These are phyloP conservation scores for Cryptococcus floricola DNA, from an alignment of 1,284 basidiomycete genomes.

Conservation along the genomic window DNA sequence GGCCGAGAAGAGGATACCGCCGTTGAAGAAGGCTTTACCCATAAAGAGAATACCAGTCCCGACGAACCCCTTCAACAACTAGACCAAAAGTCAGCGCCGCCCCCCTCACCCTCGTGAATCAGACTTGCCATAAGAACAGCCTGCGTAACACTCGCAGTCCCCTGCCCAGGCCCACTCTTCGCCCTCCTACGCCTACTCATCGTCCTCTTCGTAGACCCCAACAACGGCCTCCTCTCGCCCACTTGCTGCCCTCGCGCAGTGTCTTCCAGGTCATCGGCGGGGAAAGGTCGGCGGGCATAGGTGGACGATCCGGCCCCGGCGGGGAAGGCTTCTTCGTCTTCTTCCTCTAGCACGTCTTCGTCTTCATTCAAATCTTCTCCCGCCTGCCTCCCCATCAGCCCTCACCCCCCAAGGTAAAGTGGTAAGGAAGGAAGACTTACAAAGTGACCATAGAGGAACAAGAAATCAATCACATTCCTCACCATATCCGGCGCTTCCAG, in stretches of 20 bases:
- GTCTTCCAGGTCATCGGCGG: slow-evolving; percentile 2
- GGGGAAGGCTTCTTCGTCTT: slow-evolving; percentile 24
- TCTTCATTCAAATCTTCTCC: slow-evolving; percentile 93
- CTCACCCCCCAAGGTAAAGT: background rate
- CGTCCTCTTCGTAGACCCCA: slow-evolving; percentile 31
- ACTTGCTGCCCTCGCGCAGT: background rate
- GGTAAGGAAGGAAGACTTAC: slow-evolving; percentile 54
- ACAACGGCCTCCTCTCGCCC: slow-evolving; percentile 43
- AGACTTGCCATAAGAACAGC: slow-evolving; percentile 78
- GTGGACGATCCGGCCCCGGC: slow-evolving; percentile 41
- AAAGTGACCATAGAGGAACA: slow-evolving; percentile 90
- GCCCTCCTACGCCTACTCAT: slow-evolving; percentile 57
- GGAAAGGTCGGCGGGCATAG: slow-evolving; percentile 28
- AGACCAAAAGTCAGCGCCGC: slow-evolving; percentile 5
- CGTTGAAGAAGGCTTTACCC: slow-evolving; percentile 71
- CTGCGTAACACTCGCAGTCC: slow-evolving; percentile 81
- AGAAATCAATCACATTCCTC: slow-evolving; percentile 86
- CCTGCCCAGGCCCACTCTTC: slow-evolving; percentile 54
- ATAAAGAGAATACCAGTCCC: slow-evolving; percentile 95
- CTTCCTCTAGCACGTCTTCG: slow-evolving; percentile 59
- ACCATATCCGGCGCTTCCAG: slow-evolving; percentile 62
- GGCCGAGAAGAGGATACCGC: slow-evolving; percentile 77
- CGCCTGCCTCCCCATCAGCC: slow-evolving; percentile 57
- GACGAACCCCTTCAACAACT: slow-evolving; percentile 92
- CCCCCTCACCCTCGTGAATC: background rate